These are phyloP conservation scores for Lipomyces oligophaga DNA, from an alignment of 805 yeast species.

Conservation along the genomic window DNA sequence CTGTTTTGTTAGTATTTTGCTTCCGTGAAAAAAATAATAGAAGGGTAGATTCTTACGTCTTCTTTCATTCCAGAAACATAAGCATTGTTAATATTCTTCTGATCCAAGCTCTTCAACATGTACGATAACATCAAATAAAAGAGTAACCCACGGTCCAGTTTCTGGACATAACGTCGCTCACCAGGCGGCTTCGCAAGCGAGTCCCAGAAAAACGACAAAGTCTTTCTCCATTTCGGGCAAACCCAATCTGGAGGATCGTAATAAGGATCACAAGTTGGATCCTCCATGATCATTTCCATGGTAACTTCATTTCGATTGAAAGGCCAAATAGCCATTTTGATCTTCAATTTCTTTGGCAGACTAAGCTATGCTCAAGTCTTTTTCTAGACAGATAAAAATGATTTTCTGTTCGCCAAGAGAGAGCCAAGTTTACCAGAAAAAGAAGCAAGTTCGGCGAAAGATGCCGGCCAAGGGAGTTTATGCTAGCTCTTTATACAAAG, in stretches of 20 bases:
- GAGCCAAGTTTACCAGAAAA: too few species aligned
- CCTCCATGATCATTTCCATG: constrained; percentile 20
- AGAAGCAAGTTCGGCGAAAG: too few species aligned
- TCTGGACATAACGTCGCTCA: constrained; percentile 47
- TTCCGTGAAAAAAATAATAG: too few species aligned
- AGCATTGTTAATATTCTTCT: constrained; percentile 58
- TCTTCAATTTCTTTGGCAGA: too few species aligned
- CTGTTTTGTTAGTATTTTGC: background rate
- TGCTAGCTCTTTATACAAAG: too few species aligned
- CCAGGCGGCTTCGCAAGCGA: constrained; percentile 39
- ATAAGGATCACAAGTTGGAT: constrained; percentile 24
- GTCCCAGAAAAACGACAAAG: constrained; percentile 23
- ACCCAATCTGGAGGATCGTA: constrained; percentile 25
- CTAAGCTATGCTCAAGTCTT: too few species aligned
- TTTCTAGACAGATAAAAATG: too few species aligned
- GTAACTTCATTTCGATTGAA: constrained; percentile 23
- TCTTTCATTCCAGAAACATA: constrained; percentile 61
- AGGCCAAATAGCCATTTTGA: constrained; percentile 16
- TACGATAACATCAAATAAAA: constrained; percentile 56
- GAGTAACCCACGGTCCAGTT: constrained; percentile 54
- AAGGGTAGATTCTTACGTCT: constrained; percentile 37
- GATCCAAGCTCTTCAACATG: constrained; percentile 66
- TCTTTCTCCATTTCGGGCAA: constrained; percentile 13
- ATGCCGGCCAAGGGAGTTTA: too few species aligned
- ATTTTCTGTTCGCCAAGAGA: too few species aligned